Evolutionary conservation across 257 asterid species (phyloP).

Genomic region (Lantana camara): DNA sequence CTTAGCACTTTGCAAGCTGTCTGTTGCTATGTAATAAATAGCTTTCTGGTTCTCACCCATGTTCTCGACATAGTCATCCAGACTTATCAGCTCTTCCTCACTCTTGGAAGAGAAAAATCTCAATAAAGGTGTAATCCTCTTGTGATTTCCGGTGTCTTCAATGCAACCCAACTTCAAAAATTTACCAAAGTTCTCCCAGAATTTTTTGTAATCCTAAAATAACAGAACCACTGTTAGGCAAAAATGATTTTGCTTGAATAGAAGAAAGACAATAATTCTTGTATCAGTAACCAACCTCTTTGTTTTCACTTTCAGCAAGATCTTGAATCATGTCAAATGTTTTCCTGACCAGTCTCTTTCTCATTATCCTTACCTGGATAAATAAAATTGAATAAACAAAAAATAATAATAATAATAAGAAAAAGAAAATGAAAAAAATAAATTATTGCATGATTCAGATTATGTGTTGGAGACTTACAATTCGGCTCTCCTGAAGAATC

Average conservation of each 20-base stretch:
- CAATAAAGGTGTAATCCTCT: constrained; percentile 76
- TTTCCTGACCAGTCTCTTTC: constrained; percentile 94
- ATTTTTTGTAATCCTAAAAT: constrained; percentile 86
- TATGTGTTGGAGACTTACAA: constrained; percentile 50
- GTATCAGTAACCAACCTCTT: constrained; percentile 58
- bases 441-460: neutral
- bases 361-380: constrained; percentile 92
- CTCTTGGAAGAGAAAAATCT: constrained; percentile 90
- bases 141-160: constrained; percentile 97
- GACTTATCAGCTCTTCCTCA: constrained; percentile 85
- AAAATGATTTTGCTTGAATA: neutral
- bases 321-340: constrained; percentile 99
- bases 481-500: constrained; percentile 99
- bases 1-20: constrained; percentile 94
- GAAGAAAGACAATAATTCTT: neutral
- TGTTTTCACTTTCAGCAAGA: constrained; percentile 87
- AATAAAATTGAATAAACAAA: constrained; percentile 27
- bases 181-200: constrained; percentile 98
- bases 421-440: neutral
- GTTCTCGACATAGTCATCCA: constrained; percentile 91
- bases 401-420: neutral
- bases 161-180: constrained; percentile 93
- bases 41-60: constrained; percentile 96
- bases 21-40: constrained; percentile 90
- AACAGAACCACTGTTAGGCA: constrained; percentile 12